A percentile compares a stretch with the other conserved stretches of the same genome.
Conservation (phyloP, 78 protist species). For the Trichosphaerium sp. region DNA sequence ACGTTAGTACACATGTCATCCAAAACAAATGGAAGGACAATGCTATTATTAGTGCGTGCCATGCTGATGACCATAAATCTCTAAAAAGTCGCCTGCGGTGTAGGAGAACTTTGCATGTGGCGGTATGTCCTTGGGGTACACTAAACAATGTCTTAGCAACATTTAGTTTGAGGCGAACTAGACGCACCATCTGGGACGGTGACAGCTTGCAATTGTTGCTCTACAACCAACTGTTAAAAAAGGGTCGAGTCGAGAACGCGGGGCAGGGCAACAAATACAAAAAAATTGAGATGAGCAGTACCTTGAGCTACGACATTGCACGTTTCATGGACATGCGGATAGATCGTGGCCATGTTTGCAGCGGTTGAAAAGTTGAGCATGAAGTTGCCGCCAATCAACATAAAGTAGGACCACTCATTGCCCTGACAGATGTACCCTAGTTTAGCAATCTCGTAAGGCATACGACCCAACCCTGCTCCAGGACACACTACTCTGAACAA, state of each 20-base stretch:
- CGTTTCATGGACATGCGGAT: slow-evolving; percentile 27
- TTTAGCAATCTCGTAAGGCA: slow-evolving; percentile 61
- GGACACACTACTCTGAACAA: too few relatives aligned
- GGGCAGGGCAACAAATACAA: too few relatives aligned
- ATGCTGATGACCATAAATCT: slow-evolving; percentile 14
- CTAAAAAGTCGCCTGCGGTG: slow-evolving; percentile 82
- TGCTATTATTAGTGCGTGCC: too few relatives aligned
- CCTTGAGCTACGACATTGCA: too few relatives aligned
- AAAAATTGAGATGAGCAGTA: too few relatives aligned
- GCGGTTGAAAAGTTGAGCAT: slow-evolving; percentile 71
- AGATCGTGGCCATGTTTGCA: not conserved
- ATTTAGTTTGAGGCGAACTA: too few relatives aligned
- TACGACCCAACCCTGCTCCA: slow-evolving; percentile 81
- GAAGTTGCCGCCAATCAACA: slow-evolving; percentile 68
- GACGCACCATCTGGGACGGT: slow-evolving; percentile 44
- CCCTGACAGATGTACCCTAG: slow-evolving; percentile 58
- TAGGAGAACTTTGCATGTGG: slow-evolving; percentile 42
- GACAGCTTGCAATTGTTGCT: slow-evolving; percentile 9
- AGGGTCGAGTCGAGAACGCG: not conserved
- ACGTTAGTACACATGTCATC: too few relatives aligned
- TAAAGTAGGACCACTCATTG: slow-evolving; percentile 66
- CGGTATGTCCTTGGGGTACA: not conserved
- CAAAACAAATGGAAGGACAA: too few relatives aligned
- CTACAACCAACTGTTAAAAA: too few relatives aligned
- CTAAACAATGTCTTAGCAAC: too few relatives aligned